Evolutionary conservation across 2,329 filamentous ascomycete species (phyloP).

Genomic region (Colletotrichum sp.): DNA sequence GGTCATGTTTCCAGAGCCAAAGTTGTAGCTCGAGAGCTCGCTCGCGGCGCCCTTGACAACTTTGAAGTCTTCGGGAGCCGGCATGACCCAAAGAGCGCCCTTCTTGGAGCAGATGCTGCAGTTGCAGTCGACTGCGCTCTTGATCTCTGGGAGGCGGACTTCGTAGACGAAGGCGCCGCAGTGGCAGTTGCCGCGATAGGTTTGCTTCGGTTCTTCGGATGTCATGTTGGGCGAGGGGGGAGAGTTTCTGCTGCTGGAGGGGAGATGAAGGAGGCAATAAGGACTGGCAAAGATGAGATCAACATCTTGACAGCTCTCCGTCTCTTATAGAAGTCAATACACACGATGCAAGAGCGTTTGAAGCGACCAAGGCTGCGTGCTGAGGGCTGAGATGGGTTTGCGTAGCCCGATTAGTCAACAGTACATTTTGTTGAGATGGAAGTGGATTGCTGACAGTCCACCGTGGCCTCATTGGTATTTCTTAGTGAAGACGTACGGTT

Average conservation of each 20-base stretch:
- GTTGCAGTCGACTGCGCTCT: conserved; percentile 62
- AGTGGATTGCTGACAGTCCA: neutral
- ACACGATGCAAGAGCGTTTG: neutral
- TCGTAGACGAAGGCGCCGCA: conserved; percentile 61
- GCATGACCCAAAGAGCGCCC: conserved; percentile 45
- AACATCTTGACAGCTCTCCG: neutral
- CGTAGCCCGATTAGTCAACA: neutral
- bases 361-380: neutral
- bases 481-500: neutral
- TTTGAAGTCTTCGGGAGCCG: conserved; percentile 37
- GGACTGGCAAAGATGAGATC: neutral
- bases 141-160: conserved; percentile 60
- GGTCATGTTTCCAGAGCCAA: conserved; percentile 38
- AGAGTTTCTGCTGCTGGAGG: too few species aligned
- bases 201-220: conserved; percentile 26
- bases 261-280: neutral
- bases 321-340: neutral
- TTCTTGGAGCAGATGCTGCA: conserved; percentile 69
- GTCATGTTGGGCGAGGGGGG: neutral
- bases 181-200: conserved; percentile 64
- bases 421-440: conserved; percentile 5
- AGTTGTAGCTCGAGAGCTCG: conserved; percentile 48
- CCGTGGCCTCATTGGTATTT: neutral
- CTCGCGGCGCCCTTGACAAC: conserved; percentile 51
- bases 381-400: neutral